phyloP scores from a whole-genome alignment of 1,284 basidiomycete species.

The Paramarasmius palmivorus region DNA sequence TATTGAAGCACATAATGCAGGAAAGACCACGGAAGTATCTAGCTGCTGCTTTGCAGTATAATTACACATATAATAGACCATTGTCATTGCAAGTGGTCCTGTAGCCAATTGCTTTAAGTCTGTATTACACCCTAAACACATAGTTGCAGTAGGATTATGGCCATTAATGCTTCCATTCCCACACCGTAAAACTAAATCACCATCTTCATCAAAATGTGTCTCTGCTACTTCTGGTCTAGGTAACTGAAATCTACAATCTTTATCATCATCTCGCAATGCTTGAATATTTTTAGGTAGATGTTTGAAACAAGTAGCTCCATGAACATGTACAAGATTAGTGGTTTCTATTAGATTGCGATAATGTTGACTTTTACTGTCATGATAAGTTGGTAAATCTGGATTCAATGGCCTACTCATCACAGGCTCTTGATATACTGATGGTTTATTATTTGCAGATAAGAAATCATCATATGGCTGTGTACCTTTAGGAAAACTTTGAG shows the following conservation, averaged over 20 bases:
- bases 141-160: not conserved
- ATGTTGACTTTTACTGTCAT: slow-evolving; percentile 8
- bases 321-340: slow-evolving; percentile 11
- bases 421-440: slow-evolving; percentile 2
- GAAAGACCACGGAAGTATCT: slow-evolving; percentile 15
- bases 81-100: slow-evolving; percentile 13
- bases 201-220: slow-evolving; percentile 8
- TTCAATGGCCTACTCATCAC: slow-evolving; percentile 12
- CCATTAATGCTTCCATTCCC: slow-evolving; percentile 11
- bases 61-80: slow-evolving; percentile 10
- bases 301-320: slow-evolving; percentile 17
- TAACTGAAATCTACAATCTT: slow-evolving; percentile 5
- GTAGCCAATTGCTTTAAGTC: slow-evolving; percentile 16
- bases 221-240: not conserved
- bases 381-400: slow-evolving; percentile 1
- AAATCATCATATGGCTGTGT: not conserved
- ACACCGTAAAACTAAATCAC: not conserved
- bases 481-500: not conserved
- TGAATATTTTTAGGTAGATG: slow-evolving; percentile 5
- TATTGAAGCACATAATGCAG: slow-evolving; percentile 15
- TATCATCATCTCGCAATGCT: slow-evolving; percentile 1
- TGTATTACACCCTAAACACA: slow-evolving; percentile 12
- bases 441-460: no score
- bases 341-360: slow-evolving; percentile 14
- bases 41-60: slow-evolving; percentile 12